Evolutionary conservation across 164 flowering plant genomes (phyloP).

Genomic region (Euptelea pleiosperma): DNA sequence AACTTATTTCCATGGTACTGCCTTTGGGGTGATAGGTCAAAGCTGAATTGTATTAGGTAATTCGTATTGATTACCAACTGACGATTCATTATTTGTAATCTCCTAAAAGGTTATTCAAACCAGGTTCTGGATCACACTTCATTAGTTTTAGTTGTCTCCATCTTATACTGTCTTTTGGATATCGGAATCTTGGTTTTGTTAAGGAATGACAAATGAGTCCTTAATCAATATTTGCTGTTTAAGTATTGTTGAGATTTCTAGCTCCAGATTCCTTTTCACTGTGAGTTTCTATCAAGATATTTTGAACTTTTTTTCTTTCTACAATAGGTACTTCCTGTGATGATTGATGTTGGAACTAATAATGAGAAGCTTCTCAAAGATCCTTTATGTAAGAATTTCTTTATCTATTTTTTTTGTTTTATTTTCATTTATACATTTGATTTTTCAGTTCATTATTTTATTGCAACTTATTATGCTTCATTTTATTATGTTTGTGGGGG

Average conservation of each 20-base stretch:
- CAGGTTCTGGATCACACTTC: not conserved
- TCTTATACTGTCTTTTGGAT: not conserved
- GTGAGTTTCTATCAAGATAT: not conserved
- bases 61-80: too few relatives aligned
- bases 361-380: constrained; percentile 86
- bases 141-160: not conserved
- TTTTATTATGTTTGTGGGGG: not conserved
- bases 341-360: constrained; percentile 99
- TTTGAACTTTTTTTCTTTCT: not conserved
- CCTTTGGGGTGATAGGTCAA: too few relatives aligned
- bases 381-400: constrained; percentile 67
- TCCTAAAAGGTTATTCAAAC: too few relatives aligned
- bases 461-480: not conserved
- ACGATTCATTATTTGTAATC: too few relatives aligned
- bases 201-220: not conserved
- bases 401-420: not conserved
- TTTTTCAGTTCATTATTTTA: not conserved
- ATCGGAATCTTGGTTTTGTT: not conserved
- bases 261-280: not conserved
- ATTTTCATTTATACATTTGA: too few relatives aligned
- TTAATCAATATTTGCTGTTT: not conserved
- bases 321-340: constrained; percentile 86
- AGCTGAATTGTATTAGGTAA: too few relatives aligned
- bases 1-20: too few relatives aligned
- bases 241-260: not conserved